phyloP scores from a whole-genome alignment of 2,329 filamentous ascomycete genomes.

The Decorospora gaudefroyi region DNA sequence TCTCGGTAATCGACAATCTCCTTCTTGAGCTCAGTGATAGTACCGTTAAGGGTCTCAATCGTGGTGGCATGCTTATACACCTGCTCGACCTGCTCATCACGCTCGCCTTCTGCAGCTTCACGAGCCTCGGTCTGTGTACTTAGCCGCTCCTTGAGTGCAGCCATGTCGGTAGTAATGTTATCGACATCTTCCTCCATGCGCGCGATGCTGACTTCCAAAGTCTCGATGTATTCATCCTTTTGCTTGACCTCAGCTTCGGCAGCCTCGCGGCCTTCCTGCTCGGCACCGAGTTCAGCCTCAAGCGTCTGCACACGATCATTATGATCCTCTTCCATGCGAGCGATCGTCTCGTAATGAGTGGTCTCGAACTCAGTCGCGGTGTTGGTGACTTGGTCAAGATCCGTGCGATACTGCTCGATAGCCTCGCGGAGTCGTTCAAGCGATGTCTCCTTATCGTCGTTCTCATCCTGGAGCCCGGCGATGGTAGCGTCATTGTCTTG shows the following conservation, averaged over 20 bases:
- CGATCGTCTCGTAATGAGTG: slow-evolving; percentile 45
- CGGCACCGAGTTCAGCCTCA: slow-evolving; percentile 44
- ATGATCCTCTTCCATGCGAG: slow-evolving; percentile 49
- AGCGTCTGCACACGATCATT: slow-evolving; percentile 44
- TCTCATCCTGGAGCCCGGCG: slow-evolving; percentile 33
- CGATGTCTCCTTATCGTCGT: slow-evolving; percentile 42
- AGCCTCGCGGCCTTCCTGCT: slow-evolving; percentile 44
- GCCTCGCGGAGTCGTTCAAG: slow-evolving; percentile 47
- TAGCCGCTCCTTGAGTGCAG: slow-evolving; percentile 42
- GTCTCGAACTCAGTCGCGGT: slow-evolving; percentile 50
- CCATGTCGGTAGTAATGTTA: slow-evolving; percentile 37
- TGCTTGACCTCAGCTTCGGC: slow-evolving; percentile 49
- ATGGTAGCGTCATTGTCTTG: slow-evolving; percentile 36
- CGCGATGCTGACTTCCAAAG: slow-evolving; percentile 47
- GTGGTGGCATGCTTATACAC: slow-evolving; percentile 45
- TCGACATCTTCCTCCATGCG: slow-evolving; percentile 47
- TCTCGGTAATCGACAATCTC: slow-evolving; percentile 47
- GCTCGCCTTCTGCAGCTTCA: slow-evolving; percentile 45
- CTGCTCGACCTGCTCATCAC: slow-evolving; percentile 43
- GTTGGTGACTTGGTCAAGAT: slow-evolving; percentile 46
- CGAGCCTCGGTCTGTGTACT: slow-evolving; percentile 40
- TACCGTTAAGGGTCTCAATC: slow-evolving; percentile 38
- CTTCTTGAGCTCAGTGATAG: slow-evolving; percentile 47
- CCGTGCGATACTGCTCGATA: slow-evolving; percentile 48
- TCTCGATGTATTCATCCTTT: slow-evolving; percentile 47